Percentiles rank a stretch among this genome's conserved stretches.
phyloP scores from a whole-genome alignment of 306 rosid species.

The Quercus mongolica region DNA sequence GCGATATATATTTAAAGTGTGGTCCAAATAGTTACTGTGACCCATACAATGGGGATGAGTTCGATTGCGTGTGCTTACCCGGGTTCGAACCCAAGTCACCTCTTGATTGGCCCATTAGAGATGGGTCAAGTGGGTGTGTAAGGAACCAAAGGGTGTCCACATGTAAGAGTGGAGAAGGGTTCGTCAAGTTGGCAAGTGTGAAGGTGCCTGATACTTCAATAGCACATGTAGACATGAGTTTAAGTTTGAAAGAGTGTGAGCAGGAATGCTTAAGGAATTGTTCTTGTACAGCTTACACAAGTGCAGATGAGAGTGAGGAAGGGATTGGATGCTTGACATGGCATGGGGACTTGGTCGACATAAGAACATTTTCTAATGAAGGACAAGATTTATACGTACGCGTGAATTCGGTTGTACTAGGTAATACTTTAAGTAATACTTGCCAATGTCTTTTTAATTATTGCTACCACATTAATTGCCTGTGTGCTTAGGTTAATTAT shows the following conservation, averaged over 20 bases:
- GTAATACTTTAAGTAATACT: conserved; percentile 6
- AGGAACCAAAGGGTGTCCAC: conserved; percentile 44
- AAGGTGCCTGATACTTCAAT: conserved; percentile 57
- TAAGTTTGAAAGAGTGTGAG: conserved; percentile 33
- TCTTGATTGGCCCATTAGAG: conserved; percentile 51
- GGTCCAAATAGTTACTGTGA: conserved; percentile 49
- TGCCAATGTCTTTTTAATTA: no score
- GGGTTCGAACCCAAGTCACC: conserved; percentile 52
- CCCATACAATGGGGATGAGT: conserved; percentile 30
- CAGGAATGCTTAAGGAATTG: conserved; percentile 51
- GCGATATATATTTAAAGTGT: conserved; percentile 50
- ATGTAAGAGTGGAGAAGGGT: conserved; percentile 69
- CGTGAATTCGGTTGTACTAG: conserved; percentile 34
- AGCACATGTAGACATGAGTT: conserved; percentile 29
- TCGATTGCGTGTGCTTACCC: conserved; percentile 51
- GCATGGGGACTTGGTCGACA: conserved; percentile 46
- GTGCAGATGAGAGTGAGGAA: conserved; percentile 30
- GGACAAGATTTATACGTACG: conserved; percentile 60
- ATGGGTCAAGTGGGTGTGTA: conserved; percentile 61
- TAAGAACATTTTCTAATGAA: conserved; percentile 36
- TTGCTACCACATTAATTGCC: no score
- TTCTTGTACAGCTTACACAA: conserved; percentile 52
- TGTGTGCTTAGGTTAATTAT: no score
- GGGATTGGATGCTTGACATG: conserved; percentile 62
- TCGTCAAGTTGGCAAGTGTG: conserved; percentile 42